phyloP scores from a whole-genome alignment of 805 yeast genomes.

The Candida orba region DNA sequence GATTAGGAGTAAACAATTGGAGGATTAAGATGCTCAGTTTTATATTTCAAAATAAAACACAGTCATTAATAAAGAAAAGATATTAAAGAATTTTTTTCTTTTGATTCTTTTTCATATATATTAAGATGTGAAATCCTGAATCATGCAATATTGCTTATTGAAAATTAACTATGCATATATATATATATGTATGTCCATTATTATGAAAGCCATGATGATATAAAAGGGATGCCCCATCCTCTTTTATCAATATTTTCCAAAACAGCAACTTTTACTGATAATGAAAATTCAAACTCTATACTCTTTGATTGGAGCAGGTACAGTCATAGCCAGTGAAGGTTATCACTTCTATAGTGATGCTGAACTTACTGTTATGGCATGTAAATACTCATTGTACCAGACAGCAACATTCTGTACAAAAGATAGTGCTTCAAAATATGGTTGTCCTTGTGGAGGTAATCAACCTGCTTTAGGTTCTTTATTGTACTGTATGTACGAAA shows the following conservation, averaged over 20 bases:
- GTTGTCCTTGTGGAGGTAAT: slow-evolving; percentile 14
- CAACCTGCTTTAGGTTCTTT: slow-evolving; percentile 26
- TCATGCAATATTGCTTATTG: too few species aligned
- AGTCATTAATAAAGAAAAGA: too few species aligned
- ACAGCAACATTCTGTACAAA: slow-evolving; percentile 21
- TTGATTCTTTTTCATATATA: too few species aligned
- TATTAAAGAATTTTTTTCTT: too few species aligned
- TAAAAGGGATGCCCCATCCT: too few species aligned
- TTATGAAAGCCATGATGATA: too few species aligned
- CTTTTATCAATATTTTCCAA: background rate
- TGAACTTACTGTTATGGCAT: slow-evolving; percentile 18
- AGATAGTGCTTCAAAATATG: slow-evolving; percentile 22
- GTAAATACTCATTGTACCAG: slow-evolving; percentile 19
- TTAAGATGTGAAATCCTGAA: too few species aligned
- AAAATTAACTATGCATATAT: too few species aligned
- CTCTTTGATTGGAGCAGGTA: background rate
- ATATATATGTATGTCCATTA: too few species aligned
- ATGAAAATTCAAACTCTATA: background rate
- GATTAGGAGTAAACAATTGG: too few species aligned
- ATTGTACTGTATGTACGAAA: slow-evolving; percentile 23
- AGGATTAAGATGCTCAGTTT: too few species aligned
- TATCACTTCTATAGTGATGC: slow-evolving; percentile 17
- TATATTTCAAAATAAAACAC: too few species aligned
- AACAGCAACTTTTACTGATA: background rate
- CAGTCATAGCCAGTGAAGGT: background rate